Evolutionary conservation across 257 asterid species (phyloP).

Genomic region (Thymus quinquecostatus): DNA sequence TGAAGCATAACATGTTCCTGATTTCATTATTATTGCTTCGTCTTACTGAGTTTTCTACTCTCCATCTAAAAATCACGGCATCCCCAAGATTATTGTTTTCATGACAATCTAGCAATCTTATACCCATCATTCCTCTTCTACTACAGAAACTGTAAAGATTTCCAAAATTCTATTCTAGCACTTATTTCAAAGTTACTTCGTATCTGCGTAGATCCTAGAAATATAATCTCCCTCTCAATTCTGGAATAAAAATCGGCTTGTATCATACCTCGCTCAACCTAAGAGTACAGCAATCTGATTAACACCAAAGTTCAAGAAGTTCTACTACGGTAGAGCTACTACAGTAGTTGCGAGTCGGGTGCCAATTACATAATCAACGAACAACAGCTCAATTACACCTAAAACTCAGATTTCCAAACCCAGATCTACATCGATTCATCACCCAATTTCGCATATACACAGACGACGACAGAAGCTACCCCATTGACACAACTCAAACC

Average conservation of each 20-base stretch:
- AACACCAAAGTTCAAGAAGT: slow-evolving; percentile 7
- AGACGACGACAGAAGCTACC: neutral
- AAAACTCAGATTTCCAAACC: slow-evolving; percentile 29
- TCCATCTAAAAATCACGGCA: neutral
- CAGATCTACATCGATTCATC: slow-evolving; percentile 42
- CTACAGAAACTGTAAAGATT: neutral
- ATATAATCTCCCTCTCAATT: no score
- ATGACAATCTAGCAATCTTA: neutral
- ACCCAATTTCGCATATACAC: slow-evolving; percentile 9
- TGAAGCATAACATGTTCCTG: neutral
- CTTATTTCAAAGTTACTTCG: no score
- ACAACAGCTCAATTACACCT: neutral
- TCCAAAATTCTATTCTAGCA: neutral
- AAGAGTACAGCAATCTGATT: no score
- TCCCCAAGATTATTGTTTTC: neutral
- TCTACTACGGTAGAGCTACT: neutral
- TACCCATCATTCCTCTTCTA: neutral
- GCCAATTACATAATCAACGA: no score
- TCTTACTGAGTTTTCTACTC: neutral
- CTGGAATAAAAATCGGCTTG: no score
- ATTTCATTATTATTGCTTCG: neutral
- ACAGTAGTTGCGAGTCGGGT: neutral
- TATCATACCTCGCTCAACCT: no score
- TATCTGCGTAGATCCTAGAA: no score
- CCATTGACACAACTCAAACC: slow-evolving; percentile 24